Evolutionary conservation across 805 yeast species (phyloP).

Genomic region (Komagataella kurtzmanii): DNA sequence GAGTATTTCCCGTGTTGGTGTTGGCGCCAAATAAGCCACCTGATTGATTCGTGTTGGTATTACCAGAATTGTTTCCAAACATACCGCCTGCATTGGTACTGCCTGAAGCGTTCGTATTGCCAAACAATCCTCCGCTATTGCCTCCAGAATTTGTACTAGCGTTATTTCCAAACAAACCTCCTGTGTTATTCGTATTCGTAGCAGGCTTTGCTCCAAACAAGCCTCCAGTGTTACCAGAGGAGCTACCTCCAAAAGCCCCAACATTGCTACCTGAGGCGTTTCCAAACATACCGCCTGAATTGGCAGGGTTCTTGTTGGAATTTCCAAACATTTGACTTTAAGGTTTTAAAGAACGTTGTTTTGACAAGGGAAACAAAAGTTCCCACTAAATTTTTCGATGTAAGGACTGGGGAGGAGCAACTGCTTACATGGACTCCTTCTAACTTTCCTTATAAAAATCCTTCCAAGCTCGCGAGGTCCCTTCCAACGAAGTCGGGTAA

Average conservation of each 20-base stretch:
- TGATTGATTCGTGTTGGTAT: background rate
- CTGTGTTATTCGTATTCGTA: conserved; percentile 2
- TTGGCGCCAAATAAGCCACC: background rate
- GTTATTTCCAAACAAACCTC: conserved; percentile 12
- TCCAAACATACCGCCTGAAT: conserved; percentile 23
- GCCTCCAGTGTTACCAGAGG: conserved; percentile 6
- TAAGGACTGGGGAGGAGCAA: conserved; percentile 11
- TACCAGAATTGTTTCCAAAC: background rate
- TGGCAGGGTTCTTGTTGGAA: conserved; percentile 9
- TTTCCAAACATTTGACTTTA: conserved; percentile 15
- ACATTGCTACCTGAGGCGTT: conserved; percentile 5
- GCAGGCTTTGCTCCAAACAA: conserved; percentile 6
- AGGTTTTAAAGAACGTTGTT: background rate
- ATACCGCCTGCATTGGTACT: background rate
- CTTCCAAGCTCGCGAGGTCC: background rate
- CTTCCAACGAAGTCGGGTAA: background rate
- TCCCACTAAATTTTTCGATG: background rate
- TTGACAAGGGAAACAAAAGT: background rate
- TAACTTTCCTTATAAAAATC: background rate
- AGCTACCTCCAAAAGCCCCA: conserved; percentile 3
- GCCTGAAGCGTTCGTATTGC: background rate
- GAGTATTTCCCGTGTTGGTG: background rate
- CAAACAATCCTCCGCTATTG: conserved; percentile 10
- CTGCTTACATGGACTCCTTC: conserved; percentile 3
- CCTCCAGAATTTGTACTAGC: conserved; percentile 2